phyloP scores from a whole-genome alignment of 1,284 basidiomycete species.

The Tausonia pullulans region DNA sequence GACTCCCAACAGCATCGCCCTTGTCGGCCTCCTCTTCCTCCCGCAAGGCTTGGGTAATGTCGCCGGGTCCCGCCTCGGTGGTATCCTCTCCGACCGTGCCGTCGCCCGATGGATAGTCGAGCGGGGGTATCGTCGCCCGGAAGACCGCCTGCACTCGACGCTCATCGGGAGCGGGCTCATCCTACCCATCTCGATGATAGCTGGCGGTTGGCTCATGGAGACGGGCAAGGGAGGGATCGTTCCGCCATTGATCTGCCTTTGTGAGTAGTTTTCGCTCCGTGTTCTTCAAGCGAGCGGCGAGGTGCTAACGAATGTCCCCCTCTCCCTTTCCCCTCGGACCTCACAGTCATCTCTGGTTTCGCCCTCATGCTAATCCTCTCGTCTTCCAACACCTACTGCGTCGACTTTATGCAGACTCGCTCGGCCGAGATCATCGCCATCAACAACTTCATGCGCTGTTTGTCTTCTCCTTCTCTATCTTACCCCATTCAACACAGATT shows the following conservation, averaged over 20 bases:
- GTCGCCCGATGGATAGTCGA: constrained; percentile 41
- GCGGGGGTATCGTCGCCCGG: constrained; percentile 43
- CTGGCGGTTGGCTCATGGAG: constrained; percentile 20
- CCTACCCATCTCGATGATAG: constrained; percentile 1
- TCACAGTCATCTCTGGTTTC: constrained; percentile 35
- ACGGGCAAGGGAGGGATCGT: constrained; percentile 30
- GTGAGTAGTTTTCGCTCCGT: constrained; percentile 34
- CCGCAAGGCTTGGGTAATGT: constrained; percentile 52
- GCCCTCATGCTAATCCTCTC: constrained; percentile 39
- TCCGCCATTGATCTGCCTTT: constrained; percentile 20
- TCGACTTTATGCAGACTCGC: constrained; percentile 24
- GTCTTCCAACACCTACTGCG: constrained; percentile 45
- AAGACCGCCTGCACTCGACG: constrained; percentile 48
- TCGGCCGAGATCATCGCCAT: constrained; percentile 14
- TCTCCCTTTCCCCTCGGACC: background rate
- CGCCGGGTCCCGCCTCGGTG: constrained; percentile 45
- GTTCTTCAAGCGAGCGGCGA: constrained; percentile 18
- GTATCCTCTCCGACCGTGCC: constrained; percentile 43
- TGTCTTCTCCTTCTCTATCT: background rate
- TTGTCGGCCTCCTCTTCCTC: constrained; percentile 51
- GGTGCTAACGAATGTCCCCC: constrained; percentile 27
- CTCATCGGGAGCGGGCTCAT: constrained; percentile 34
- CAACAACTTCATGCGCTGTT: constrained; percentile 29
- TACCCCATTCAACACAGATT: background rate
- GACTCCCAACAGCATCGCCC: constrained; percentile 38